Percentiles rank a stretch among this genome's conserved stretches.
These are phyloP conservation scores for Didymella sp. DNA, from an alignment of 2,329 filamentous ascomycete genomes.

Conservation along the genomic window DNA sequence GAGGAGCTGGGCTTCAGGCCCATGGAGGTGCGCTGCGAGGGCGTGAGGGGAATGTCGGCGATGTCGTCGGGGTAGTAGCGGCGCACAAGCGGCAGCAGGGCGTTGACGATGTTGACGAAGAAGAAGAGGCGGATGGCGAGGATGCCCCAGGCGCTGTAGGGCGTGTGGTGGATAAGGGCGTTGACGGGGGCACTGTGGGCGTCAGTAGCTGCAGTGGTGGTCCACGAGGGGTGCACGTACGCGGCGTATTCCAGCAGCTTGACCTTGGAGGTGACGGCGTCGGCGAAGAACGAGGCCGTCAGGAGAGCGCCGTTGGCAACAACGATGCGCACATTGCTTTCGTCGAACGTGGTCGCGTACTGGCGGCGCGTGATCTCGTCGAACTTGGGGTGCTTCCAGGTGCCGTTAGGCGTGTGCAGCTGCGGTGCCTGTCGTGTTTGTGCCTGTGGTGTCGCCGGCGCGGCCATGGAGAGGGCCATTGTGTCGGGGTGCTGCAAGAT, in stretches of 20 bases:
- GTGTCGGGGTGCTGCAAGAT: not conserved
- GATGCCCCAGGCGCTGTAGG: slow-evolving; percentile 51
- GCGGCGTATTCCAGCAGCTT: slow-evolving; percentile 30
- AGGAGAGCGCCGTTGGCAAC: slow-evolving; percentile 70
- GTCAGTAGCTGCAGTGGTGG: not conserved
- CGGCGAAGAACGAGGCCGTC: slow-evolving; percentile 54
- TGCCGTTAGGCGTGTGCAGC: slow-evolving; percentile 63
- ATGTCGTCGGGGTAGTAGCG: slow-evolving; percentile 70
- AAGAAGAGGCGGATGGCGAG: slow-evolving; percentile 62
- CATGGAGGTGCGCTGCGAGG: slow-evolving; percentile 83
- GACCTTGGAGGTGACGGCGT: slow-evolving; percentile 28
- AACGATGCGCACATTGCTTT: slow-evolving; percentile 75
- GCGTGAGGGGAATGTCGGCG: slow-evolving; percentile 87
- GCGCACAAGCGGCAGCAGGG: slow-evolving; percentile 75
- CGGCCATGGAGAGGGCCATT: slow-evolving; percentile 23
- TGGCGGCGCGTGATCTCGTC: slow-evolving; percentile 85
- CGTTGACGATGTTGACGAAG: slow-evolving; percentile 69
- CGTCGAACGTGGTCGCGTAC: slow-evolving; percentile 77
- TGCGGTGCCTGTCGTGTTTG: slow-evolving; percentile 37
- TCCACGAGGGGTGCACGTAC: slow-evolving; percentile 24
- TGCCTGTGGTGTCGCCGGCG: slow-evolving; percentile 32
- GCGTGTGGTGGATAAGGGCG: slow-evolving; percentile 45
- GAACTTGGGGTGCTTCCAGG: slow-evolving; percentile 89
- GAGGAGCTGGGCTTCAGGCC: slow-evolving; percentile 74
- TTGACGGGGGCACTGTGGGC: slow-evolving; percentile 46